Percentiles rank a stretch among this genome's conserved stretches.
These are phyloP conservation scores for Gryganskiella cystojenkinii DNA, from an alignment of 192 early-diverging fungal species.

Conservation along the genomic window DNA sequence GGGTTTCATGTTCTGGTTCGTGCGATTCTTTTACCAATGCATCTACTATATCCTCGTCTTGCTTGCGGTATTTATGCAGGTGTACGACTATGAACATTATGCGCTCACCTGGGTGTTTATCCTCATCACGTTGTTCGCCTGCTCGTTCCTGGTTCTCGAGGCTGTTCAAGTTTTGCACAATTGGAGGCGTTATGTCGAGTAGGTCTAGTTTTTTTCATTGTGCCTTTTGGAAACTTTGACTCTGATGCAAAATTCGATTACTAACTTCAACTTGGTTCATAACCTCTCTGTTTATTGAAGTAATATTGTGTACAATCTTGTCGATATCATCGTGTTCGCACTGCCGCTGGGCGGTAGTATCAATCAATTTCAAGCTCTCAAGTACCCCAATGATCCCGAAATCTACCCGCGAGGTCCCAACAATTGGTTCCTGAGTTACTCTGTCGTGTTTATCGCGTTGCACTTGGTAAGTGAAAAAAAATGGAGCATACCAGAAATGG, in stretches of 20 bases:
- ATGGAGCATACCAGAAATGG: too few relatives aligned
- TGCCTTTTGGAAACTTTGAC: background rate
- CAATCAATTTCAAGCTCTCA: background rate
- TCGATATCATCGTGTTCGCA: conserved; percentile 9
- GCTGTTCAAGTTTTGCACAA: conserved; percentile 3
- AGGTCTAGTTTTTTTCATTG: background rate
- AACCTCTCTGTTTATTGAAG: background rate
- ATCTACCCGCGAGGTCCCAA: background rate
- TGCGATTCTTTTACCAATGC: conserved; percentile 11
- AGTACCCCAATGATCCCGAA: background rate
- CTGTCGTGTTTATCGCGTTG: conserved; percentile 14
- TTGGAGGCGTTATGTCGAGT: background rate
- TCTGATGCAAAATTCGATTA: background rate
- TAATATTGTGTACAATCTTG: conserved; percentile 7
- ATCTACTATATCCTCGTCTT: conserved; percentile 18
- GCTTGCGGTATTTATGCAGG: conserved; percentile 9
- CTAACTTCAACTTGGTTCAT: background rate
- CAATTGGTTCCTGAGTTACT: conserved; percentile 7
- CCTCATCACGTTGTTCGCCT: conserved; percentile 1
- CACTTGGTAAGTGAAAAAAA: conserved; percentile 23
- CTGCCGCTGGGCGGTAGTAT: conserved; percentile 15
- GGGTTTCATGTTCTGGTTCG: conserved; percentile 12
- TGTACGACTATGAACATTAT: background rate
- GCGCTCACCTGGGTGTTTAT: conserved; percentile 3
- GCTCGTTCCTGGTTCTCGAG: conserved; percentile 14